A percentile compares a stretch with the other conserved stretches of the same genome.
These are phyloP conservation scores for Ogataea corticis DNA, from an alignment of 805 yeast genomes.

Conservation along the genomic window DNA sequence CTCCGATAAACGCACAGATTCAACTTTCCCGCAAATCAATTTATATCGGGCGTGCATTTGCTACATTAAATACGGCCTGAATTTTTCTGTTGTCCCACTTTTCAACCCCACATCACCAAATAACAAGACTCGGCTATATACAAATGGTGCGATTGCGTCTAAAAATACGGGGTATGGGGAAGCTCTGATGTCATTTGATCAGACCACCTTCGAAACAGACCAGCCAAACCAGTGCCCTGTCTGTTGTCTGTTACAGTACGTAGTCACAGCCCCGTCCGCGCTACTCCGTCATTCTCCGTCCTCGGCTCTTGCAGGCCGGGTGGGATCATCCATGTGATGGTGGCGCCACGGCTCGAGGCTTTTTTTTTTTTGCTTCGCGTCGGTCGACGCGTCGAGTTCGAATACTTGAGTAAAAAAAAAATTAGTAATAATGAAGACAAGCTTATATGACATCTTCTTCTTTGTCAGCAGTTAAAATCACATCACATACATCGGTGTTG, in stretches of 20 bases:
- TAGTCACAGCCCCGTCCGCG: no score
- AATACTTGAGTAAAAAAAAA: background rate
- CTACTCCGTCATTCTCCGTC: background rate
- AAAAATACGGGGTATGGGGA: no score
- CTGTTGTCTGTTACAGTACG: no score
- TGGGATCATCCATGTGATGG: background rate
- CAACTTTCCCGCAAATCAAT: background rate
- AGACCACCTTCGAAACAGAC: no score
- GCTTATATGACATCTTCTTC: background rate
- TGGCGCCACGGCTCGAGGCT: constrained; percentile 3
- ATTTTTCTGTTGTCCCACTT: no score
- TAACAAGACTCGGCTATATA: no score
- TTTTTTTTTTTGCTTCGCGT: background rate
- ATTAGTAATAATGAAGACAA: background rate
- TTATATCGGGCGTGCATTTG: background rate
- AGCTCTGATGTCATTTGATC: no score
- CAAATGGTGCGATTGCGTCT: no score
- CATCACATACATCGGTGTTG: no score
- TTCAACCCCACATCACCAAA: no score
- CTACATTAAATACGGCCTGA: background rate
- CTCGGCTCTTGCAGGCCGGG: constrained; percentile 2
- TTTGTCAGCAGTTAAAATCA: no score
- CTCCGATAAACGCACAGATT: background rate
- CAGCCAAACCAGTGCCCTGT: no score
- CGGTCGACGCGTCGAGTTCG: constrained; percentile 11